phyloP scores from a whole-genome alignment of 257 asterid species.

The Primulina huaijiensis region DNA sequence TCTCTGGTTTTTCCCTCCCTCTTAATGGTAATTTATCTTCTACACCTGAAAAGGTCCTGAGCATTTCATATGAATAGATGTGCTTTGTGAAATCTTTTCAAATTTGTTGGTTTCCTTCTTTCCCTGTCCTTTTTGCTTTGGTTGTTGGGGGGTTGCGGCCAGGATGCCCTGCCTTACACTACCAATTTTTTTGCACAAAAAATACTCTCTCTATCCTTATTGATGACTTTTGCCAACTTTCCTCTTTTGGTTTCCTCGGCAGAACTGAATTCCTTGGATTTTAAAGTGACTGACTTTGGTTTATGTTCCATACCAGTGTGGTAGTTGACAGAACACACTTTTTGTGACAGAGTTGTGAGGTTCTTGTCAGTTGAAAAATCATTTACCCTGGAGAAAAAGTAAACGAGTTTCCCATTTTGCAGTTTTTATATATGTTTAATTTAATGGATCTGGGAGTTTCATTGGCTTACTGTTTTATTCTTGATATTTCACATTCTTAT shows the following conservation, averaged over 20 bases:
- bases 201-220: background rate
- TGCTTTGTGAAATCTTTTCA: background rate
- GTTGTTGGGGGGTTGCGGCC: background rate
- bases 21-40: background rate
- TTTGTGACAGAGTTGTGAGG: background rate
- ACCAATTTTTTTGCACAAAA: background rate
- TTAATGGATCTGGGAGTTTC: background rate
- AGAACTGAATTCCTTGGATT: background rate
- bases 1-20: too few species aligned
- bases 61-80: background rate
- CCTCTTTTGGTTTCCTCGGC: background rate
- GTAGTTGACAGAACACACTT: background rate
- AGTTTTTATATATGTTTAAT: background rate
- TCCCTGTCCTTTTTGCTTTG: background rate
- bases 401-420: background rate
- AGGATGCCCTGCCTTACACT: background rate
- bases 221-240: background rate
- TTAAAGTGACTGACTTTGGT: background rate
- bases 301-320: background rate
- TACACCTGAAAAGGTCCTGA: background rate
- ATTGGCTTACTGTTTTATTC: slow-evolving; percentile 12
- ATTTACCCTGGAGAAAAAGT: background rate
- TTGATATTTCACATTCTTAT: slow-evolving; percentile 5
- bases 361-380: background rate
- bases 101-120: background rate